These are phyloP conservation scores for Aspergillus phoenicis DNA, from an alignment of 2,329 filamentous ascomycete genomes.

Conservation along the genomic window DNA sequence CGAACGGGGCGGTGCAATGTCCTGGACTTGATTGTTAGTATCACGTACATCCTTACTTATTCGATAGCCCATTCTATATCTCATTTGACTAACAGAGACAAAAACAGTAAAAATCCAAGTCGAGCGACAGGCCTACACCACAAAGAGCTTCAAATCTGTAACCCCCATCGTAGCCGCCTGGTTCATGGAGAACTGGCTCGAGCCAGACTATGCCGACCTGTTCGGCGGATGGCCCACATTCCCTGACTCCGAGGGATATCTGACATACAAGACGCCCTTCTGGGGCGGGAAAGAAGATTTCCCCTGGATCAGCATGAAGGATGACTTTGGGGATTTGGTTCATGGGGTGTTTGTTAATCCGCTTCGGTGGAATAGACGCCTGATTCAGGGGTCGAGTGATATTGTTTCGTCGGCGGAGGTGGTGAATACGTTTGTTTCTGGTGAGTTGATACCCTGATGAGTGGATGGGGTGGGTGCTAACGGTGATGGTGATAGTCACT, in stretches of 20 bases:
- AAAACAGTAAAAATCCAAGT: constrained; percentile 37
- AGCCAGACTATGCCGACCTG: constrained; percentile 35
- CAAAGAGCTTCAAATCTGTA: constrained; percentile 39
- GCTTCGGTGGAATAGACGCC: constrained; percentile 37
- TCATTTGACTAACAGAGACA: too few relatives aligned
- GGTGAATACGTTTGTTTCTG: constrained; percentile 33
- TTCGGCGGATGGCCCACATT: constrained; percentile 48
- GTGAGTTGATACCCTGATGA: neutral
- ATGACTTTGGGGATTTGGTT: constrained; percentile 52
- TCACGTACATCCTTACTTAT: neutral
- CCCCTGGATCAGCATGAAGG: constrained; percentile 43
- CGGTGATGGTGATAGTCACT: neutral
- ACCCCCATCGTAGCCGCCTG: constrained; percentile 43
- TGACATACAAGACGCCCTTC: constrained; percentile 41
- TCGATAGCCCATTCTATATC: too few relatives aligned
- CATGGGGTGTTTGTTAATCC: constrained; percentile 50
- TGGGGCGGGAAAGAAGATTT: constrained; percentile 46
- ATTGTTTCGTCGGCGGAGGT: constrained; percentile 35
- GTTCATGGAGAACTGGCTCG: constrained; percentile 49
- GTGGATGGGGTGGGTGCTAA: neutral
- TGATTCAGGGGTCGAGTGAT: constrained; percentile 45
- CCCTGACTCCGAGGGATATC: constrained; percentile 39
- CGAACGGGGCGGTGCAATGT: constrained; percentile 35
- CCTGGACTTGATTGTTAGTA: constrained; percentile 36
- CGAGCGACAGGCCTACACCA: constrained; percentile 40